A percentile compares a stretch with the other conserved stretches of the same genome.
These are phyloP conservation scores for Phlyctochytrium bullatum DNA, from an alignment of 192 early-diverging fungal genomes.

Conservation along the genomic window DNA sequence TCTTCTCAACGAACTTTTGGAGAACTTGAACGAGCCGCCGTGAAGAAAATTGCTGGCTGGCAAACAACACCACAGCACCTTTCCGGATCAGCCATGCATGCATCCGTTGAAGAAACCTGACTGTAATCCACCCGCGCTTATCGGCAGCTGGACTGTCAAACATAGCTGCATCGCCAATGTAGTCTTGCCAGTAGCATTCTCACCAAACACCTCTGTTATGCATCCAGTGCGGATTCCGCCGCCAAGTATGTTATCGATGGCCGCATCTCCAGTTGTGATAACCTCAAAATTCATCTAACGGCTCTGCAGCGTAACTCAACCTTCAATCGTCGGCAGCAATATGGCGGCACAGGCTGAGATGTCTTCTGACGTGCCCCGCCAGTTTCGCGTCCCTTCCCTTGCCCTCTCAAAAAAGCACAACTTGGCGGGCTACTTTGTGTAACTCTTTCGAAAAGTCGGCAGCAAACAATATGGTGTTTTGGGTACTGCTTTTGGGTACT, in stretches of 20 bases:
- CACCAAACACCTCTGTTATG: slow-evolving; percentile 44
- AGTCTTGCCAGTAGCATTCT: slow-evolving; percentile 80
- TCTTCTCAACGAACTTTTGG: no score
- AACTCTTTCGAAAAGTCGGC: no score
- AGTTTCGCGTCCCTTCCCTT: no score
- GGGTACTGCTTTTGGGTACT: neutral
- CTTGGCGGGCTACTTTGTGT: no score
- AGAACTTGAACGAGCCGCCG: slow-evolving; percentile 57
- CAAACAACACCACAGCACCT: slow-evolving; percentile 59
- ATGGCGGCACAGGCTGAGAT: no score
- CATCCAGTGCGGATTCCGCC: slow-evolving; percentile 28
- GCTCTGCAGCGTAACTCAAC: no score
- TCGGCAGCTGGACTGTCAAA: slow-evolving; percentile 64
- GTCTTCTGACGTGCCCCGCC: no score
- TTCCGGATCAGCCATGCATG: neutral
- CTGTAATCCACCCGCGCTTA: slow-evolving; percentile 53
- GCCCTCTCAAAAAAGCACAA: no score
- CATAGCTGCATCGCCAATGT: slow-evolving; percentile 82
- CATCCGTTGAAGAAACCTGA: slow-evolving; percentile 60
- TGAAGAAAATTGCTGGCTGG: slow-evolving; percentile 72
- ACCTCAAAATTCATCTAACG: no score
- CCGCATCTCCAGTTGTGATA: slow-evolving; percentile 24
- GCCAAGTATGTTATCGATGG: slow-evolving; percentile 23
- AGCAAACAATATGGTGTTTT: no score
- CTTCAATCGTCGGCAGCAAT: no score